Evolutionary conservation across 176 grass and related monocot species (phyloP).

Genomic region (Oryza longistaminata): DNA sequence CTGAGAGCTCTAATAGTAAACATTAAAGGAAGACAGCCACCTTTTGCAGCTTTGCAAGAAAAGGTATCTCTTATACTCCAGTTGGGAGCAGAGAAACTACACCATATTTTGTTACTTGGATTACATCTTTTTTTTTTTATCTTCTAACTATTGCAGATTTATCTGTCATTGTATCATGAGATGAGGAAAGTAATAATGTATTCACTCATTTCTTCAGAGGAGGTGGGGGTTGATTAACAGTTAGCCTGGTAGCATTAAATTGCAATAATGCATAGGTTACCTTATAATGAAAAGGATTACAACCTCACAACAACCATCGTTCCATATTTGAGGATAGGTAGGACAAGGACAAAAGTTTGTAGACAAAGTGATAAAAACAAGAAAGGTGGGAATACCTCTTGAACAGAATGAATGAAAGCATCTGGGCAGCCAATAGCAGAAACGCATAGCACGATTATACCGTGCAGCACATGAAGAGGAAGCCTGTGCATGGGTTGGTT

Average conservation of each 20-base stretch:
- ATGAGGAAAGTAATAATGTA: not conserved
- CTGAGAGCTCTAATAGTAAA: not conserved
- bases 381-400: constrained; percentile 39
- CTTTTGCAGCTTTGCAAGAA: not conserved
- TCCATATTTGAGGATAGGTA: constrained; percentile 2
- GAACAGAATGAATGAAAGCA: constrained; percentile 63
- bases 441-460: constrained; percentile 63
- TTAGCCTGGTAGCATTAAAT: not conserved
- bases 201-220: not conserved
- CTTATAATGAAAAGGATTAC: constrained; percentile 1
- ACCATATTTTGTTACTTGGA: not conserved
- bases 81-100: not conserved
- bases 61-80: not conserved
- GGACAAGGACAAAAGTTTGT: constrained; percentile 10
- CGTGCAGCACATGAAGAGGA: constrained; percentile 51
- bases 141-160: not conserved
- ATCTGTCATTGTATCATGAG: not conserved
- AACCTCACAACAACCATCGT: not conserved
- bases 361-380: constrained; percentile 10
- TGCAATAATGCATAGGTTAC: not conserved
- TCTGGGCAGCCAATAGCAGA: constrained; percentile 81
- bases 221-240: not conserved
- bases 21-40: not conserved
- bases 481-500: constrained; percentile 44
- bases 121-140: not conserved